Evolutionary conservation across 768 basidiomycete genomes (phyloP).

Genomic region (Pleurotus giganteus): DNA sequence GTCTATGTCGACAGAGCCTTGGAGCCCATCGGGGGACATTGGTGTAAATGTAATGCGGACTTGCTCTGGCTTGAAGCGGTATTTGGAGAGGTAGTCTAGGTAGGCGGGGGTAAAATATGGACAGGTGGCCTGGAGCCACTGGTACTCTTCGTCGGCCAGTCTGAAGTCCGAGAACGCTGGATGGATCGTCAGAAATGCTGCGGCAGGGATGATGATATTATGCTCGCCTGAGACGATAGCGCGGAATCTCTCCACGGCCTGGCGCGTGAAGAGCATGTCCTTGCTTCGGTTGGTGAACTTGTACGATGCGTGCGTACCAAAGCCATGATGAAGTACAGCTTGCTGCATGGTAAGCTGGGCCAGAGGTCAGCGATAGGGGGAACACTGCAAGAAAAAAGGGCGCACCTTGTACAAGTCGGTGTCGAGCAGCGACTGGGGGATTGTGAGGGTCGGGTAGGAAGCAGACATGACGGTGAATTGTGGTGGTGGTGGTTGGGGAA

Average conservation of each 20-base stretch:
- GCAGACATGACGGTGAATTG: slow-evolving; percentile 4
- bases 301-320: slow-evolving; percentile 67
- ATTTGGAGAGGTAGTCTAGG: slow-evolving; percentile 70
- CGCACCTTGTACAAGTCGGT: slow-evolving; percentile 92
- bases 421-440: slow-evolving; percentile 67
- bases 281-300: slow-evolving; percentile 79
- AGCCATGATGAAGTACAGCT: slow-evolving; percentile 78
- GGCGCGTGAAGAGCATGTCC: slow-evolving; percentile 60
- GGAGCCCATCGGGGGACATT: slow-evolving; percentile 40
- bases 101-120: slow-evolving; percentile 74
- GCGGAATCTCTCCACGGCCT: slow-evolving; percentile 60
- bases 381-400: background rate
- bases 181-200: background rate
- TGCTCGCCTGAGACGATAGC: slow-evolving; percentile 54
- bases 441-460: background rate
- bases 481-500: background rate
- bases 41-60: slow-evolving; percentile 67
- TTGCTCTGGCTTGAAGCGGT: slow-evolving; percentile 74
- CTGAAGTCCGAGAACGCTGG: slow-evolving; percentile 68
- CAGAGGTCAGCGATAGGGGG: background rate
- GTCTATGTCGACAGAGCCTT: slow-evolving; percentile 72
- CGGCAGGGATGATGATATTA: background rate
- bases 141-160: slow-evolving; percentile 58
- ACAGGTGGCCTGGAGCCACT: slow-evolving; percentile 66
- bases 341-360: slow-evolving; percentile 92